A percentile compares a stretch with the other conserved stretches of the same genome.
Evolutionary conservation across 169 alveolate species (phyloP).

Genomic region (Plasmodium fragile): DNA sequence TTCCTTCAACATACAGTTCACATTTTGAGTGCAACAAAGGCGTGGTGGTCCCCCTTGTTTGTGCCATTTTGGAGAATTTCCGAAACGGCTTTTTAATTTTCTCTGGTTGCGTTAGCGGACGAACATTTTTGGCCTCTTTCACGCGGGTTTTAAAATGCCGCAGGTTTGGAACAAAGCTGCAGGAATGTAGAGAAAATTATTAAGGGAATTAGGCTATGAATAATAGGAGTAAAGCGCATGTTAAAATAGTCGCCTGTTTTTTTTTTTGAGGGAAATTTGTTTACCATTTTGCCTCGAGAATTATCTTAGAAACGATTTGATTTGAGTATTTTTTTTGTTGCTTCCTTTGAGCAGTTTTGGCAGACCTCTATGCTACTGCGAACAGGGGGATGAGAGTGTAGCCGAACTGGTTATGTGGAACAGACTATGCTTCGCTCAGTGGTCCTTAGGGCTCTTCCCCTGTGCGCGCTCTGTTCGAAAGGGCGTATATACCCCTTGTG

Average conservation of each 20-base stretch:
- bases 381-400: not conserved
- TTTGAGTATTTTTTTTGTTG: not conserved
- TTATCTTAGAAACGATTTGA: not conserved
- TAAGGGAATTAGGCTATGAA: not conserved
- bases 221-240: not conserved
- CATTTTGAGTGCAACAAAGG: not conserved
- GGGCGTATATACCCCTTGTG: not conserved
- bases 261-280: not conserved
- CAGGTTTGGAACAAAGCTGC: not conserved
- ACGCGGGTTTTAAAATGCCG: not conserved
- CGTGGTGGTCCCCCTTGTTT: not conserved
- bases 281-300: not conserved
- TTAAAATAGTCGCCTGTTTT: not conserved
- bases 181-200: not conserved
- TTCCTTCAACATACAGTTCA: not conserved
- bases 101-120: not conserved
- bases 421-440: not conserved
- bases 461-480: not conserved
- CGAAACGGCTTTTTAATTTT: not conserved
- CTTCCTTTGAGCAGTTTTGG: not conserved
- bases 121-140: not conserved
- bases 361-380: not conserved
- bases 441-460: not conserved
- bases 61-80: not conserved
- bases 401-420: not conserved